phyloP scores from a whole-genome alignment of 495 filamentous ascomycete genomes.

The Aspergillus avenaceus region DNA sequence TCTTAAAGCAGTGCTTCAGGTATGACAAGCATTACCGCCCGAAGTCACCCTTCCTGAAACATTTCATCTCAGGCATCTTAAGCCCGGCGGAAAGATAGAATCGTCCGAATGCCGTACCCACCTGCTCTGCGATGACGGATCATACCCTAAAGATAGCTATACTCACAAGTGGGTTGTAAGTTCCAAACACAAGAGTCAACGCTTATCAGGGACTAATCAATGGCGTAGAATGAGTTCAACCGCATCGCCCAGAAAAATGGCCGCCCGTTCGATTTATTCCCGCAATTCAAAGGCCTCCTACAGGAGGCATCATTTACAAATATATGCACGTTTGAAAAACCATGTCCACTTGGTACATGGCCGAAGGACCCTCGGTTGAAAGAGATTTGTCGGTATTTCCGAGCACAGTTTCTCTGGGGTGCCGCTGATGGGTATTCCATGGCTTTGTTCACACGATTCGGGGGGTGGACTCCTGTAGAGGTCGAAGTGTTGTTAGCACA shows the following conservation, averaged over 20 bases:
- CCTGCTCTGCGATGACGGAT: constrained; percentile 20
- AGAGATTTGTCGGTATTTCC: constrained; percentile 28
- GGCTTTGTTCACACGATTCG: neutral
- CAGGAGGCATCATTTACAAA: neutral
- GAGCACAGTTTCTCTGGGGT: constrained; percentile 7
- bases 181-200: too few relatives aligned
- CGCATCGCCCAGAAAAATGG: neutral
- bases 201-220: too few relatives aligned
- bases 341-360: constrained; percentile 33
- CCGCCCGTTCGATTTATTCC: neutral
- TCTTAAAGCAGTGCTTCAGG: neutral
- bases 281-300: neutral
- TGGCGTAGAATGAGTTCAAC: neutral
- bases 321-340: constrained; percentile 9
- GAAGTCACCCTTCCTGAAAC: too few relatives aligned
- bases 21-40: neutral
- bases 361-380: constrained; percentile 35
- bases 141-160: constrained; percentile 13
- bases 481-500: neutral
- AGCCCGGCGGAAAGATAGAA: neutral
- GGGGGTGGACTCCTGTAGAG: neutral
- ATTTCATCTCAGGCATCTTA: neutral
- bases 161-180: neutral
- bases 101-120: neutral
- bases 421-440: constrained; percentile 15